A percentile compares a stretch with the other conserved stretches of the same genome.
phyloP scores from a whole-genome alignment of 441 rosid species.

The Arabidopsis hybrid region DNA sequence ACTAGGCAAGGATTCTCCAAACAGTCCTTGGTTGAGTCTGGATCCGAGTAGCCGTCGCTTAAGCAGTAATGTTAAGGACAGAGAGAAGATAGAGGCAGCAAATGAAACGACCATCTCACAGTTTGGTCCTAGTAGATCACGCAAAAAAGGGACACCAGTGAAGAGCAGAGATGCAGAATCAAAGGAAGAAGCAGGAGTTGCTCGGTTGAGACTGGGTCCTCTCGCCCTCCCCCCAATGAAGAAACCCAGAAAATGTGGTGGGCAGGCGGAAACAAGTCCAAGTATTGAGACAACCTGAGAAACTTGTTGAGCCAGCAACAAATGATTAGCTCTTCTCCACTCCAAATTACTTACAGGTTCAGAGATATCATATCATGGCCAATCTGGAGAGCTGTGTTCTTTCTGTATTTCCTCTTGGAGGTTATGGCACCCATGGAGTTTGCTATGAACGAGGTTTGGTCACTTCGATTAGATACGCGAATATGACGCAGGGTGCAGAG shows the following conservation, averaged over 20 bases:
- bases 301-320: conserved; percentile 35
- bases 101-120: conserved; percentile 44
- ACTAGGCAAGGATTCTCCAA: conserved; percentile 54
- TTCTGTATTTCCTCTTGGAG: conserved; percentile 21
- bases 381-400: conserved; percentile 21
- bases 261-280: conserved; percentile 51
- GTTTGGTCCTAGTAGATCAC: conserved; percentile 53
- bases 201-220: conserved; percentile 65
- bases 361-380: conserved; percentile 24
- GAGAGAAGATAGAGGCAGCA: conserved; percentile 40
- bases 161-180: conserved; percentile 42
- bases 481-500: conserved; percentile 24
- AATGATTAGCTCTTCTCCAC: conserved; percentile 36
- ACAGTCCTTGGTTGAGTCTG: conserved; percentile 83
- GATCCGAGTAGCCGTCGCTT: conserved; percentile 59
- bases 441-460: conserved; percentile 24
- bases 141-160: conserved; percentile 56
- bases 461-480: not conserved
- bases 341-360: conserved; percentile 19
- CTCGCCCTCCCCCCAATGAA: conserved; percentile 51
- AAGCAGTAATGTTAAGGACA: conserved; percentile 45
- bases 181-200: conserved; percentile 51
- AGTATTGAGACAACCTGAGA: conserved; percentile 45
- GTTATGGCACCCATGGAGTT: conserved; percentile 6
- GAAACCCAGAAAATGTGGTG: conserved; percentile 60